Percentiles rank a stretch among this genome's conserved stretches.
Conservation (phyloP, 2,329 filamentous ascomycete species). For the Pseudogymnoascus sp. region DNA sequence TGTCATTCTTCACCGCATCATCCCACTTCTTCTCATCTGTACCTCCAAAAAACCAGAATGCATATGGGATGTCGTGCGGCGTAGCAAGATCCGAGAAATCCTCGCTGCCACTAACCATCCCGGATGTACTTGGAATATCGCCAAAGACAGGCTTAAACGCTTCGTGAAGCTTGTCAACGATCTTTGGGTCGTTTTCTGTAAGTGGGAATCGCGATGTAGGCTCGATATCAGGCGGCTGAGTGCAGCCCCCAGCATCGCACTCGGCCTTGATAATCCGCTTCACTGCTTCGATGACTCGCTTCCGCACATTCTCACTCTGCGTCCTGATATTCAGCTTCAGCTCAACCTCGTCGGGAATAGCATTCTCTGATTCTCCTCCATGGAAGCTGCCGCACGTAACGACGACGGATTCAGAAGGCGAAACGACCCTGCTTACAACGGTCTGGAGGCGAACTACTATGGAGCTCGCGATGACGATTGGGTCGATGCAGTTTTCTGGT, state of each 20-base stretch:
- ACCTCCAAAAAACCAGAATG: constrained; percentile 52
- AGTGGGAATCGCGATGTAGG: background rate
- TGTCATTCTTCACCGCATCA: constrained; percentile 34
- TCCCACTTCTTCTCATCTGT: constrained; percentile 45
- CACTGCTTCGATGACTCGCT: constrained; percentile 26
- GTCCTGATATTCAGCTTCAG: constrained; percentile 49
- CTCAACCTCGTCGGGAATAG: constrained; percentile 48
- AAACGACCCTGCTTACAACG: constrained; percentile 49
- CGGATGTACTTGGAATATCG: background rate
- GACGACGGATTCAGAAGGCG: constrained; percentile 47
- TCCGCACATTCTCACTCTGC: constrained; percentile 37
- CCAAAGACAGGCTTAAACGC: constrained; percentile 5
- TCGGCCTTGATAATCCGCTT: constrained; percentile 51
- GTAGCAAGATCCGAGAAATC: constrained; percentile 23
- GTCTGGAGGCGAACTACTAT: constrained; percentile 51
- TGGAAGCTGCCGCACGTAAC: constrained; percentile 53
- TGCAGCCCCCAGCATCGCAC: constrained; percentile 32
- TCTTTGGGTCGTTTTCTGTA: constrained; percentile 4
- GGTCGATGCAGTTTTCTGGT: constrained; percentile 50
- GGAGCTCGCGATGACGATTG: constrained; percentile 49
- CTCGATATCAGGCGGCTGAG: constrained; percentile 5
- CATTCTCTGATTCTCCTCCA: constrained; percentile 52
- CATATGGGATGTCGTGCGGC: constrained; percentile 34
- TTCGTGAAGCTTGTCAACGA: background rate
- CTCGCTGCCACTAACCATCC: constrained; percentile 16